Base-by-base conservation (phyloP, 1,284 basidiomycete species). In the Ustilago shanxiensis region DNA sequence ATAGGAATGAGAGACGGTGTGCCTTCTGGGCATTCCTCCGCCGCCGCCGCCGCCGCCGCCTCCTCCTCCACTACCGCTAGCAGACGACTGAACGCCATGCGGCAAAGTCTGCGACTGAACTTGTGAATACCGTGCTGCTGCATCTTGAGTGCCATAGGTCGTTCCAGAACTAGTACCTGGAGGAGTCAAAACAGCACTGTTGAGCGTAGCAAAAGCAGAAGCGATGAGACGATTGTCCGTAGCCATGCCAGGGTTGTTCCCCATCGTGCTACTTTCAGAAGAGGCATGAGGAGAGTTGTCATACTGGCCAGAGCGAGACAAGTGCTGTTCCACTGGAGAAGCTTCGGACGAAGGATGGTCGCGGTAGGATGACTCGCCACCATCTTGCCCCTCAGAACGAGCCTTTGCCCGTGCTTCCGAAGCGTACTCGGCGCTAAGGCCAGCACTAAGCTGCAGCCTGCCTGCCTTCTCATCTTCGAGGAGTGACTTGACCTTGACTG, bases 381-480 rank as follows among this genome's bases (percentile, higher is more conserved):
- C 61, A 16, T 72, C 66, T 26, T 72, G 66, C 3, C 62, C 61
- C 22, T 76, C 73, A 20, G 68, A 68, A 4, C 61, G 55, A 11
- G 70, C 59, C 28, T 66, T 63, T 14, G 59, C 59, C 20, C 71
- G 55, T 7, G 58, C 57, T 44, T 74, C 71, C 1, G 54, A 49
- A 24, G 65, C 60, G 35, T 66, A 73, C 55, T 71, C 75, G 28
- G 75, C 71, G 16, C 71, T 74, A 26, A 78, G 56, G 24, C 75
- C 75, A 22, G 65, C 75, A 50, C 75, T 78, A 41, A 78, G 71
- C 57, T 78, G 75, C 57, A 78, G 53, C 39, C 52, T 69, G 20
- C 75, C 75, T 2, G 71, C 71, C 59, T 74, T 78, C 33, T 78
- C 75, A 39, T 78, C 75, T 51, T 78, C 75, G 45, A 78, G 65